These are phyloP conservation scores for Zasmidium angulare DNA, from an alignment of 2,329 filamentous ascomycete species.

Conservation along the genomic window DNA sequence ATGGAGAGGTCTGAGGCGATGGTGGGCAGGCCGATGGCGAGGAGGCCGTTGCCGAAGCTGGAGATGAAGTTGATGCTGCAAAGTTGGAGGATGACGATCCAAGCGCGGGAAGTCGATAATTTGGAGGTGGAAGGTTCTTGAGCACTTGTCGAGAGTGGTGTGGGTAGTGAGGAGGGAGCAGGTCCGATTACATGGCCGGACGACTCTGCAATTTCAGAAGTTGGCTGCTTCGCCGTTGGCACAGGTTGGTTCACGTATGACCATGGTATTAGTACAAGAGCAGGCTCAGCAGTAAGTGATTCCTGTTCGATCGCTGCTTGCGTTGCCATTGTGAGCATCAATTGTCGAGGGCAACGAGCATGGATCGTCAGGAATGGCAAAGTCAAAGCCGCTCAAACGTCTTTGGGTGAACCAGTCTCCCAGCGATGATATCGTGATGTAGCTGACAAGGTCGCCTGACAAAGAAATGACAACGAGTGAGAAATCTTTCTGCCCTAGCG, in stretches of 20 bases:
- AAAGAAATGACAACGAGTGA: neutral
- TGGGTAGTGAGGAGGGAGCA: neutral
- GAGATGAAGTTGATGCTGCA: constrained; percentile 22
- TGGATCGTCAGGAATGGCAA: too few relatives aligned
- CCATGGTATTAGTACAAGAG: too few relatives aligned
- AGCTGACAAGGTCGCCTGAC: too few relatives aligned
- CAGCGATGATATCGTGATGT: too few relatives aligned
- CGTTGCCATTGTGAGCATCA: neutral
- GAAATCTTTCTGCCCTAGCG: neutral
- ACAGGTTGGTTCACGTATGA: neutral
- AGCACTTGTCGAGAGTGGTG: neutral
- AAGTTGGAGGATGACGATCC: constrained; percentile 21
- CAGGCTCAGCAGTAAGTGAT: neutral
- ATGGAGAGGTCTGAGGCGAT: constrained; percentile 17
- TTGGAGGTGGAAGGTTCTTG: neutral
- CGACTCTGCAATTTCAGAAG: neutral
- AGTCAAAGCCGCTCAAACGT: too few relatives aligned
- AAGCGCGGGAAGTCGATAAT: constrained; percentile 17
- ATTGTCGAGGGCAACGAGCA: neutral
- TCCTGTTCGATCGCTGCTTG: neutral
- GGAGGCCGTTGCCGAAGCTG: constrained; percentile 24
- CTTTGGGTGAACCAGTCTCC: too few relatives aligned
- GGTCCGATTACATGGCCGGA: neutral
- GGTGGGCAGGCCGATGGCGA: constrained; percentile 21
- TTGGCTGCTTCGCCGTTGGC: neutral